phyloP scores from a whole-genome alignment of 2,329 filamentous ascomycete species.

The Rasamsonia emersonii region DNA sequence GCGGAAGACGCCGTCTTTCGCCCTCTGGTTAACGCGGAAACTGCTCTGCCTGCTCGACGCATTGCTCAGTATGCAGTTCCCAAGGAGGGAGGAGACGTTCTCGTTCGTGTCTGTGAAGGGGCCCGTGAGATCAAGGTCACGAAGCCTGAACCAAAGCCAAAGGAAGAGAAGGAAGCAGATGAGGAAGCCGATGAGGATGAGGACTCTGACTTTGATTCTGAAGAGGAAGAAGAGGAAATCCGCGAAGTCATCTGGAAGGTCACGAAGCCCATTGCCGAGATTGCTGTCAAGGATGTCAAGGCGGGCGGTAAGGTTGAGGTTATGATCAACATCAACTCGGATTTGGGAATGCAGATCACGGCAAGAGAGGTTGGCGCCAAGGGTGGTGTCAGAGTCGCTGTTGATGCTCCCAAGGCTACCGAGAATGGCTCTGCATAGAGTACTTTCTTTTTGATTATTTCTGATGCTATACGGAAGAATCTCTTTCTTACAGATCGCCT shows the following conservation, averaged over 20 bases:
- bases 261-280: conserved; percentile 73
- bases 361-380: conserved; percentile 80
- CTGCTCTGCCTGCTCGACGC: conserved; percentile 79
- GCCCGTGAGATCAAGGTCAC: conserved; percentile 87
- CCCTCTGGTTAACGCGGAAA: conserved; percentile 75
- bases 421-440: conserved; percentile 24
- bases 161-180: conserved; percentile 51
- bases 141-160: conserved; percentile 71
- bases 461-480: too few species aligned
- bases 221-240: conserved; percentile 62
- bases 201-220: conserved; percentile 54
- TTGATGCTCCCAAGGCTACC: conserved; percentile 34
- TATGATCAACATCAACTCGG: conserved; percentile 75
- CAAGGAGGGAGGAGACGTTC: conserved; percentile 74
- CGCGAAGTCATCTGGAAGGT: conserved; percentile 91
- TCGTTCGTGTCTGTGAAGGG: conserved; percentile 83
- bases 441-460: too few species aligned
- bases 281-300: conserved; percentile 73
- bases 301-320: conserved; percentile 88
- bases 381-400: conserved; percentile 64
- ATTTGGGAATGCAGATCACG: conserved; percentile 71
- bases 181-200: conserved; percentile 50
- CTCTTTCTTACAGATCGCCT: too few species aligned
- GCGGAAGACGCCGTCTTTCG: conserved; percentile 62
- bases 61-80: conserved; percentile 69